Evolutionary conservation across 1,139 yeast species (phyloP).

Genomic region (Hyphopichia buzzinii): DNA sequence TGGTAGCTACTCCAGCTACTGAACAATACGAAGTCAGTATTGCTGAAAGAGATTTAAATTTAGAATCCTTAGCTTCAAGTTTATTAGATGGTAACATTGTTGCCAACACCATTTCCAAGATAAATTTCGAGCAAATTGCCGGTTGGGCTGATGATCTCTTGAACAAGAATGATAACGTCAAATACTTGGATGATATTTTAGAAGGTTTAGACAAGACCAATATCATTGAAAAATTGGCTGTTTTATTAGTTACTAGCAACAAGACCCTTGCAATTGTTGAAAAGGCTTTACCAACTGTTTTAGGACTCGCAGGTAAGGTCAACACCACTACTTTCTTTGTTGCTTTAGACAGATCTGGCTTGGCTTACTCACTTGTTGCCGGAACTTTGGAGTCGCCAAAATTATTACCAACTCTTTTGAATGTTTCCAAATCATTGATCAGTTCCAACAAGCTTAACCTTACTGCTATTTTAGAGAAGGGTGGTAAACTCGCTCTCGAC

Average conservation of each 20-base stretch:
- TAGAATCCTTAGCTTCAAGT: slow-evolving; percentile 7
- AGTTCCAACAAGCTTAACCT: slow-evolving; percentile 19
- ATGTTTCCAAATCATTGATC: slow-evolving; percentile 21
- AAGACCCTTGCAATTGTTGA: slow-evolving; percentile 20
- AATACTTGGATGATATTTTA: slow-evolving; percentile 26
- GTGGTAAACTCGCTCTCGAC: slow-evolving; percentile 12
- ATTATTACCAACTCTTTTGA: slow-evolving; percentile 27
- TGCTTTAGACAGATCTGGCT: slow-evolving; percentile 34
- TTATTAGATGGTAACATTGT: slow-evolving; percentile 15
- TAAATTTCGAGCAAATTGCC: slow-evolving; percentile 30
- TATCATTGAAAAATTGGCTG: slow-evolving; percentile 25
- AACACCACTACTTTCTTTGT: slow-evolving; percentile 30
- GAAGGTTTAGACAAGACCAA: slow-evolving; percentile 23
- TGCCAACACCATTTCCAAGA: slow-evolving; percentile 16
- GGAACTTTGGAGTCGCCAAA: slow-evolving; percentile 24
- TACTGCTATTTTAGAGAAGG: slow-evolving; percentile 17
- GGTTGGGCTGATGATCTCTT: slow-evolving; percentile 30
- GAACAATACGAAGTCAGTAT: slow-evolving; percentile 12
- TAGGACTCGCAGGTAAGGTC: slow-evolving; percentile 16
- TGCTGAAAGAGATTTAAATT: slow-evolving; percentile 22
- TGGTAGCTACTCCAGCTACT: slow-evolving; percentile 10
- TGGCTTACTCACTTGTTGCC: slow-evolving; percentile 30
- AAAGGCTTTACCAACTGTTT: slow-evolving; percentile 16
- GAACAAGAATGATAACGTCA: slow-evolving; percentile 19
- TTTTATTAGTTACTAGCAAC: slow-evolving; percentile 25